Evolutionary conservation across 371 early-diverging fungal species (phyloP), one percentile per base, ranked within the genome.

Genomic region (Capniomyces stellatus): DNA sequence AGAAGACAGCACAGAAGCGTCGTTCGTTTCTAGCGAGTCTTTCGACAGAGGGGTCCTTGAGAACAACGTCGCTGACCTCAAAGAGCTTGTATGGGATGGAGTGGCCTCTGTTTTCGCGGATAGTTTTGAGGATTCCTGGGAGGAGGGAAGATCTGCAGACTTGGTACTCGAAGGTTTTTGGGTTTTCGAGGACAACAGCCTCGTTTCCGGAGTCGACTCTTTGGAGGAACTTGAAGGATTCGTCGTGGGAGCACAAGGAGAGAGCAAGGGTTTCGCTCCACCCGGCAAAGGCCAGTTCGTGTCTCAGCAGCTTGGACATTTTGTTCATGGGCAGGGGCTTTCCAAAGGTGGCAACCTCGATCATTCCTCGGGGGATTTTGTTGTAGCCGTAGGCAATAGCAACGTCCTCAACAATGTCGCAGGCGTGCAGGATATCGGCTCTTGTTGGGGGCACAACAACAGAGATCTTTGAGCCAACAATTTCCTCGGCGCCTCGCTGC

Each of bases 311-410:
- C 58, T 98, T 95, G 18, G 85, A 74, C 65, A 98, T 69, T 72
- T 92, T 94, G 81, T 98, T 98, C 54, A 96, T 65, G 4, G 91
- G 89, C 60, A 87, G 75, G 51, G 96, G 86, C 60, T 79, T 78
- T 50, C 84, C 98, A 46, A 92, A 75, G 2, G 98, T 94, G 61
- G 77, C 81, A 49, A 82, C 78, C 53, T 73, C 73, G 41, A 92
- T 91, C 55, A 85, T 69, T 35, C 77, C 79, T 55, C 82, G 81
- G 15, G 80, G 77, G 61, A 99, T 80, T 58, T 93, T 93, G 75
- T 99, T 96, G 72, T 84, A 98, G 28, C 98, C 98, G 62, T 90
- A 97, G n/a, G 96, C 88, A 55, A 99, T 88, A n/a, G 96, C 96
- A 29, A 97, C 87, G 71, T 99, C 99, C 74, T 99, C 99, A 80